Percentiles rank a stretch among this genome's conserved stretches.
Evolutionary conservation across 1,284 basidiomycete species (phyloP).

Genomic region (Nidula niveotomentosa): DNA sequence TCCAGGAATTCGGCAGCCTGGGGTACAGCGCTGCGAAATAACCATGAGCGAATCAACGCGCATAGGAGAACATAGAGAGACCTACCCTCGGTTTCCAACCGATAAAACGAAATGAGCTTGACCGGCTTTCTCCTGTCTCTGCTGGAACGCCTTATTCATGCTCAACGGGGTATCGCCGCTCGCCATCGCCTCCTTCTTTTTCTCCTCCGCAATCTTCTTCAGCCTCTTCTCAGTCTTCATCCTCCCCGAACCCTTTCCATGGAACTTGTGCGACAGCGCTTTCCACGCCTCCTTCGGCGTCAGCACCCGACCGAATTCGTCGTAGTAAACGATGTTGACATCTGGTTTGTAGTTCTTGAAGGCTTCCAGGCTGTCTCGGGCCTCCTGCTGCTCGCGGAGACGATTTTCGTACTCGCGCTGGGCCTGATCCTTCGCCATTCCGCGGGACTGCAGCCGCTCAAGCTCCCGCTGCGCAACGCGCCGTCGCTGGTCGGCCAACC

Average conservation of each 20-base stretch:
- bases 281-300: constrained; percentile 98
- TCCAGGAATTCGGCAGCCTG: constrained; percentile 79
- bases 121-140: constrained; percentile 88
- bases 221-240: constrained; percentile 94
- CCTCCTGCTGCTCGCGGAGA: constrained; percentile 88
- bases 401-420: constrained; percentile 95
- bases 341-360: constrained; percentile 98
- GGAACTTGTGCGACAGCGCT: constrained; percentile 92
- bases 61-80: constrained; percentile 12
- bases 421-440: constrained; percentile 89
- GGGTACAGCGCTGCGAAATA: constrained; percentile 65
- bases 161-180: constrained; percentile 92
- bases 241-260: constrained; percentile 91
- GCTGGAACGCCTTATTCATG: constrained; percentile 90
- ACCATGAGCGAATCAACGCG: constrained; percentile 9
- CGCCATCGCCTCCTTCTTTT: constrained; percentile 87
- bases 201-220: constrained; percentile 93
- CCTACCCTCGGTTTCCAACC: constrained; percentile 90
- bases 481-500: constrained; percentile 85
- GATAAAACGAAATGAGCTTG: constrained; percentile 94
- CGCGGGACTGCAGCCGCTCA: constrained; percentile 74
- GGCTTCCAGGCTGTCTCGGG: constrained; percentile 77
- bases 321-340: constrained; percentile 95
- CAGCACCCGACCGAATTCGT: constrained; percentile 91
- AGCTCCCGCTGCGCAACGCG: constrained; percentile 78